Percentiles rank a stretch among this genome's conserved stretches.
phyloP scores from a whole-genome alignment of 1,139 yeast genomes.

The Taphrina communis region DNA sequence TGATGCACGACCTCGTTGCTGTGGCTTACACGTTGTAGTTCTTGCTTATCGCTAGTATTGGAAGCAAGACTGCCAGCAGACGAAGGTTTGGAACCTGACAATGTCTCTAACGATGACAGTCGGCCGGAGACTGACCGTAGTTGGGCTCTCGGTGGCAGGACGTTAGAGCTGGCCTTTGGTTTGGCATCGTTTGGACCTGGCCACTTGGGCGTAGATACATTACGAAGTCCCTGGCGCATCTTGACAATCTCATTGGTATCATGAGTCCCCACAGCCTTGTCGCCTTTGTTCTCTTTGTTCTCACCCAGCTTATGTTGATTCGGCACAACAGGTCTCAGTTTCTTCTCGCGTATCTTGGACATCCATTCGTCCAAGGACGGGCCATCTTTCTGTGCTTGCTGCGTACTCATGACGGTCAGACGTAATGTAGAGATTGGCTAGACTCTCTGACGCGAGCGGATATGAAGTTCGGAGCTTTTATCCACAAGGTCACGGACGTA shows the following conservation, averaged over 20 bases:
- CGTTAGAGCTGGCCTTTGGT: conserved; percentile 2
- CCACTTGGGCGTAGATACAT: conserved; percentile 33
- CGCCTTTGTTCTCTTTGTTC: background rate
- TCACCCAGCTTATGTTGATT: conserved; percentile 26
- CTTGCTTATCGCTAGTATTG: background rate
- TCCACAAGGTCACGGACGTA: no score
- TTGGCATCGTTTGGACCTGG: conserved; percentile 23
- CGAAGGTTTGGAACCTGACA: background rate
- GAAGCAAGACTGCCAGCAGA: background rate
- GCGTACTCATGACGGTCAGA: background rate
- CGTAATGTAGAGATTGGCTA: background rate
- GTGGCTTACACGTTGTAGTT: background rate
- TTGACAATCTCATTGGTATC: conserved; percentile 23
- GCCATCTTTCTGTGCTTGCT: background rate
- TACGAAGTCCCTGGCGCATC: conserved; percentile 32
- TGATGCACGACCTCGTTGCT: background rate
- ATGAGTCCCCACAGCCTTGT: conserved; percentile 5
- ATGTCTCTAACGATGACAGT: background rate
- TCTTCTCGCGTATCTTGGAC: conserved; percentile 37
- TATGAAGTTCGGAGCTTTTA: no score
- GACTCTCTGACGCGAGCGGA: background rate
- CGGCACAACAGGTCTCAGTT: conserved; percentile 33
- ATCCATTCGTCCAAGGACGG: conserved; percentile 38
- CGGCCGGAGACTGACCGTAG: conserved; percentile 22
- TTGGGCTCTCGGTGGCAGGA: conserved; percentile 20